phyloP scores from a whole-genome alignment of 2,329 filamentous ascomycete genomes.

The Colletotrichum higginsianum region DNA sequence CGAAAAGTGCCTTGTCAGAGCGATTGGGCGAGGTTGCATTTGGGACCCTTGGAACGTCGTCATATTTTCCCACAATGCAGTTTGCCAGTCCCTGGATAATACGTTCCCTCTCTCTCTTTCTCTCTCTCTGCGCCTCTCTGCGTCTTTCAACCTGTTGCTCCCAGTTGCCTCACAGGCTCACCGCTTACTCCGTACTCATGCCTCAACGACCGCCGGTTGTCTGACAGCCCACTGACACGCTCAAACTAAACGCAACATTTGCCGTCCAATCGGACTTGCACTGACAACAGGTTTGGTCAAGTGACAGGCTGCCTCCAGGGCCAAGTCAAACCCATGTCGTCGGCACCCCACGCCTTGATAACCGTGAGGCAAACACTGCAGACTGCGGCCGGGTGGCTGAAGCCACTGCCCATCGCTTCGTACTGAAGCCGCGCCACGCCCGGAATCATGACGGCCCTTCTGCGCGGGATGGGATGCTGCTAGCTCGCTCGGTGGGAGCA shows the following conservation, averaged over 20 bases:
- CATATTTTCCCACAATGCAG: constrained; percentile 27
- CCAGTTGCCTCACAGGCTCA: background rate
- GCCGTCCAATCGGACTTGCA: background rate
- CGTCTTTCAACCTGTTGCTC: background rate
- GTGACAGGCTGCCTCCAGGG: constrained; percentile 13
- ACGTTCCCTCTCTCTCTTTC: too few species aligned
- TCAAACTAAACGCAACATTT: constrained; percentile 21
- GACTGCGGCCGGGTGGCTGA: constrained; percentile 3
- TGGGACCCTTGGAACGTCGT: constrained; percentile 37
- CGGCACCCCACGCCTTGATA: constrained; percentile 12
- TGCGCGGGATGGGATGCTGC: constrained; percentile 7
- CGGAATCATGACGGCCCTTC: background rate
- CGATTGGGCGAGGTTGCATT: constrained; percentile 25
- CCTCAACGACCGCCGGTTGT: constrained; percentile 32
- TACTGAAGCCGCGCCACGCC: constrained; percentile 13
- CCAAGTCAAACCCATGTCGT: constrained; percentile 17
- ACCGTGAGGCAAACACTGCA: constrained; percentile 9
- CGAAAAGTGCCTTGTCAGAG: constrained; percentile 12
- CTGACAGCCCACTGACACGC: constrained; percentile 27
- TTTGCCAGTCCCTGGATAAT: background rate
- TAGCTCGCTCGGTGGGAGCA: constrained; percentile 1
- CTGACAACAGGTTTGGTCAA: constrained; percentile 13
- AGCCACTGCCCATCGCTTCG: constrained; percentile 12
- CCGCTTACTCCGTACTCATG: constrained; percentile 5
- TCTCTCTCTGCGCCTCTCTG: too few species aligned